phyloP scores from a whole-genome alignment of 805 yeast genomes.

The Yarrowia deformans region DNA sequence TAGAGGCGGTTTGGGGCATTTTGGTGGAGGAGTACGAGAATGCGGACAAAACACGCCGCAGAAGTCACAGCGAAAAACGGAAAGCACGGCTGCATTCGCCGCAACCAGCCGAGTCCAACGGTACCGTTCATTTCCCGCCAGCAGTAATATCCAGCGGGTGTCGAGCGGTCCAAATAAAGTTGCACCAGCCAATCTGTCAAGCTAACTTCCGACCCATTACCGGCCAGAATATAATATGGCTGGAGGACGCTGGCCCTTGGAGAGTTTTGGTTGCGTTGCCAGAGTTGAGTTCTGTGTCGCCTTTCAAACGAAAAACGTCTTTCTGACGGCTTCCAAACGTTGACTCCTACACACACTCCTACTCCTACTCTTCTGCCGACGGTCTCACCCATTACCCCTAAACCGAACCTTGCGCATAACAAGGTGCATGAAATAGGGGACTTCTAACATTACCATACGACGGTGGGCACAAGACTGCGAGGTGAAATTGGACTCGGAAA shows the following conservation, averaged over 20 bases:
- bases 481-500: not conserved
- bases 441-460: constrained; percentile 16
- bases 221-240: constrained; percentile 11
- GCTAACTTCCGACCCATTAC: constrained; percentile 10
- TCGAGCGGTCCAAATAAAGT: not conserved
- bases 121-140: not conserved
- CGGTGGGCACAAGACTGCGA: not conserved
- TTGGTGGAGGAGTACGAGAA: too few species aligned
- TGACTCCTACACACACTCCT: too few species aligned
- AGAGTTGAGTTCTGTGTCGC: too few species aligned
- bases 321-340: too few species aligned
- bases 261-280: too few species aligned
- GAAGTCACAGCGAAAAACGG: not conserved
- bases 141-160: not conserved
- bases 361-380: too few species aligned
- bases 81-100: not conserved
- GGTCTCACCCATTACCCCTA: constrained; percentile 2
- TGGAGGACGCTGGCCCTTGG: too few species aligned
- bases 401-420: constrained; percentile 16
- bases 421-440: constrained; percentile 28
- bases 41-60: not conserved
- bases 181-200: constrained; percentile 24
- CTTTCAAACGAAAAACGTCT: too few species aligned
- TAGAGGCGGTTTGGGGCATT: too few species aligned
- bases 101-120: not conserved